A percentile compares a stretch with the other conserved stretches of the same genome.
phyloP scores from a whole-genome alignment of 257 asterid genomes.

The Linaria vulgaris region DNA sequence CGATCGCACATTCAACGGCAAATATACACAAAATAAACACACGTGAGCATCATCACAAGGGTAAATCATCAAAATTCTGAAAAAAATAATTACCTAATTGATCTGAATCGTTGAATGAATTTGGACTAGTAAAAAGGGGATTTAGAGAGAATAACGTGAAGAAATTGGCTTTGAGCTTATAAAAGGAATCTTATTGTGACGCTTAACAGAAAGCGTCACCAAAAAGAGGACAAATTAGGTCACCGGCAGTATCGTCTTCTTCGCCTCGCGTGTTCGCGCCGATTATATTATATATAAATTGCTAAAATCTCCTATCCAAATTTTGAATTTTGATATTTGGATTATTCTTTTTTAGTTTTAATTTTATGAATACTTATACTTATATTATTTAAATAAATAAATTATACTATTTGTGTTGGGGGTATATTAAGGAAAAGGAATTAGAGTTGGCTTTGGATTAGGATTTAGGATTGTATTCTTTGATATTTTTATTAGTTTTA shows the following conservation, averaged over 20 bases:
- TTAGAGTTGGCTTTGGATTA: background rate
- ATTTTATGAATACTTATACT: too few relatives aligned
- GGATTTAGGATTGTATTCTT: too few relatives aligned
- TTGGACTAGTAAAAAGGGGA: too few relatives aligned
- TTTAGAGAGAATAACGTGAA: background rate
- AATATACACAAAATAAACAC: constrained; percentile 4
- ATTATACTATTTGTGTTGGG: too few relatives aligned
- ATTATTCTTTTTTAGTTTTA: too few relatives aligned
- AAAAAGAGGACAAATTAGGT: constrained; percentile 23
- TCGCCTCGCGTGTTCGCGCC: constrained; percentile 34
- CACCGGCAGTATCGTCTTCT: constrained; percentile 25
- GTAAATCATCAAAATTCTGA: too few relatives aligned
- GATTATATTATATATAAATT: background rate
- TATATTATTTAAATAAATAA: too few relatives aligned
- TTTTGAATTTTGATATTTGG: background rate
- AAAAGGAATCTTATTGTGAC: background rate
- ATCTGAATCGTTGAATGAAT: constrained; percentile 23
- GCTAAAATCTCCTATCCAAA: constrained; percentile 1
- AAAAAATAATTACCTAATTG: constrained; percentile 34
- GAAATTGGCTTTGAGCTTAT: constrained; percentile 16
- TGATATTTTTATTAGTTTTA: background rate
- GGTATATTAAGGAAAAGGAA: background rate
- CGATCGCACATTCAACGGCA: background rate
- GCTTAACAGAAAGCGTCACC: constrained; percentile 31
- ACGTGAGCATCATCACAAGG: background rate